A percentile compares a stretch with the other conserved stretches of the same genome.
These are phyloP conservation scores for Daldinia loculata DNA, from an alignment of 495 filamentous ascomycete genomes.

Conservation along the genomic window DNA sequence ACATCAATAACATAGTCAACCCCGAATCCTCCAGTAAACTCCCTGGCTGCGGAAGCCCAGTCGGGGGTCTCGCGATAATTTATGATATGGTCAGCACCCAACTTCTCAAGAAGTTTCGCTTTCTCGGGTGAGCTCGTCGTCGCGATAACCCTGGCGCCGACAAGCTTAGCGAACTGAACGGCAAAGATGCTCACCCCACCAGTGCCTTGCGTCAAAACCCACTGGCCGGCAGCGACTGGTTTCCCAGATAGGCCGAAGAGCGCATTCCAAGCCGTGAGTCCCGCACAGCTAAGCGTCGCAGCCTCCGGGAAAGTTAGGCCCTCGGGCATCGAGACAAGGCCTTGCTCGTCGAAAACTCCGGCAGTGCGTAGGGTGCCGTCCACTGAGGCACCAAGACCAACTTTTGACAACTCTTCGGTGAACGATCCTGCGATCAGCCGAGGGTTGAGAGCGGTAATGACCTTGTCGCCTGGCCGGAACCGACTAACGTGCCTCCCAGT, in stretches of 20 bases:
- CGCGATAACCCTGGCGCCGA: slow-evolving; percentile 51
- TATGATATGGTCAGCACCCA: slow-evolving; percentile 61
- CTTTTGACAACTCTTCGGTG: slow-evolving; percentile 6
- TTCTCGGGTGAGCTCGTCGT: slow-evolving; percentile 52
- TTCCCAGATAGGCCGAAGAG: slow-evolving; percentile 42
- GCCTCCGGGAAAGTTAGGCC: slow-evolving; percentile 35
- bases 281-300: slow-evolving; percentile 41
- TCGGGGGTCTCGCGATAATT: slow-evolving; percentile 69
- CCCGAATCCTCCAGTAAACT: slow-evolving; percentile 61
- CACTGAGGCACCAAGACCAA: slow-evolving; percentile 32
- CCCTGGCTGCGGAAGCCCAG: slow-evolving; percentile 69
- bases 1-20: slow-evolving; percentile 69
- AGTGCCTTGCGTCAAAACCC: slow-evolving; percentile 47
- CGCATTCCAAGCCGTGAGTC: slow-evolving; percentile 52
- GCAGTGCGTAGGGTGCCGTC: slow-evolving; percentile 34
- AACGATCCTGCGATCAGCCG: slow-evolving; percentile 26
- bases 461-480: slow-evolving; percentile 63
- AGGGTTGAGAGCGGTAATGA: slow-evolving; percentile 38
- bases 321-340: slow-evolving; percentile 38
- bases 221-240: slow-evolving; percentile 36
- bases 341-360: slow-evolving; percentile 42
- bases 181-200: slow-evolving; percentile 50
- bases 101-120: slow-evolving; percentile 44
- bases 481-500: slow-evolving; percentile 64
- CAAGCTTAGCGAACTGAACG: slow-evolving; percentile 50